phyloP scores from a whole-genome alignment of 345 rosid species.

The Gossypium ekmanianum region DNA sequence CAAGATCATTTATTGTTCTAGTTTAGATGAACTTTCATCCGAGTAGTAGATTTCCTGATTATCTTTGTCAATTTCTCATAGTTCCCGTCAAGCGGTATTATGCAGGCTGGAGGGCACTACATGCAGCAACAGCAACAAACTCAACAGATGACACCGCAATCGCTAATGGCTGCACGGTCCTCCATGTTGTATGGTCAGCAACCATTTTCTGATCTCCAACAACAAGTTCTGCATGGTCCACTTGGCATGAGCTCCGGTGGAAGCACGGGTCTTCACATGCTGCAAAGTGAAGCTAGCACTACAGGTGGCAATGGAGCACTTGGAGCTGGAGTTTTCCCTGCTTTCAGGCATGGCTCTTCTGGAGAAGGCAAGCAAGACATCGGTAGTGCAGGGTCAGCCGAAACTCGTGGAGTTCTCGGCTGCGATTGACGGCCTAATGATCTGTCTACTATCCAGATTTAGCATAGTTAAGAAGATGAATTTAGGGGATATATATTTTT shows the following conservation, averaged over 20 bases:
- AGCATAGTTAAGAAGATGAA: constrained; percentile 14
- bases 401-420: constrained; percentile 80
- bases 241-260: constrained; percentile 88
- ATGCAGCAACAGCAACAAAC: constrained; percentile 78
- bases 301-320: constrained; percentile 55
- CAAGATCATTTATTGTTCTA: too few species aligned
- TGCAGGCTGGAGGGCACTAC: constrained; percentile 83
- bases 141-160: constrained; percentile 82
- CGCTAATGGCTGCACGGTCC: constrained; percentile 86
- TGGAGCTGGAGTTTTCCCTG: constrained; percentile 63
- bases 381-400: constrained; percentile 55
- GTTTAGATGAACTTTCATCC: neutral
- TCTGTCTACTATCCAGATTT: constrained; percentile 5
- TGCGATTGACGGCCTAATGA: neutral
- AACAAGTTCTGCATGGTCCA: constrained; percentile 81
- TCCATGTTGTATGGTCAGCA: constrained; percentile 88
- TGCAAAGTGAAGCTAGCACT: constrained; percentile 51
- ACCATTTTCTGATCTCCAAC: constrained; percentile 71
- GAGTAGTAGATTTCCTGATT: constrained; percentile 3
- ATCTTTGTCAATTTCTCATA: constrained; percentile 23
- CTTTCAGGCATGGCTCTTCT: constrained; percentile 47
- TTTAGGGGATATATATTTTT: neutral
- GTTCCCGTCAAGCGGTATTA: constrained; percentile 62
- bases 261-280: constrained; percentile 55
- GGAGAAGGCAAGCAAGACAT: constrained; percentile 70